Percentiles rank a stretch among this genome's conserved stretches.
These are phyloP conservation scores for Rhododendron williamsianum DNA, from an alignment of 148 eudicot genomes.

Conservation along the genomic window DNA sequence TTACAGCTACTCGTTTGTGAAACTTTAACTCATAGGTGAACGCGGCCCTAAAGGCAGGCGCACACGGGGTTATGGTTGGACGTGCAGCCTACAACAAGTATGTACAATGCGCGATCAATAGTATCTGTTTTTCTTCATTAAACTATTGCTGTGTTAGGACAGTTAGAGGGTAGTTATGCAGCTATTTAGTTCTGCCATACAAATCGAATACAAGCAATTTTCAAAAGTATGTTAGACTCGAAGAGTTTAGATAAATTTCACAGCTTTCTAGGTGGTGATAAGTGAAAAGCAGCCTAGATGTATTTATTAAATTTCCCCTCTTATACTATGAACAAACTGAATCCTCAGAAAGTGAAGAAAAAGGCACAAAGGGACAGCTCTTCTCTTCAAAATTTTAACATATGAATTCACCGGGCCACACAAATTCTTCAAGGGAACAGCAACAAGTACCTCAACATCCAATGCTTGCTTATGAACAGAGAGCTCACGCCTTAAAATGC, in stretches of 20 bases:
- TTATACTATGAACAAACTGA: neutral
- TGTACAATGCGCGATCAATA: slow-evolving; percentile 15
- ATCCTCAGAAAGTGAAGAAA: neutral
- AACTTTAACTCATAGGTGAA: slow-evolving; percentile 49
- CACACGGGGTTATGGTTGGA: slow-evolving; percentile 95
- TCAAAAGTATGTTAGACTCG: neutral
- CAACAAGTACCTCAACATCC: neutral
- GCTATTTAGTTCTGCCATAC: neutral
- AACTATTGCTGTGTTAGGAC: neutral
- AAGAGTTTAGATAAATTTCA: neutral
- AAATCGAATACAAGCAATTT: neutral
- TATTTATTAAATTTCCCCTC: neutral
- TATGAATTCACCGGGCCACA: neutral
- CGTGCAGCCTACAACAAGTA: slow-evolving; percentile 85
- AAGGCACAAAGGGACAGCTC: neutral
- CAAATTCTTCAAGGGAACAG: neutral
- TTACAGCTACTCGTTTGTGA: neutral
- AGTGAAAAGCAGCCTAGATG: neutral
- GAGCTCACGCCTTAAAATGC: neutral
- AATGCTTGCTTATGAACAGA: neutral
- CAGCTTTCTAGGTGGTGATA: neutral
- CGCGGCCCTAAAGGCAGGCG: slow-evolving; percentile 79
- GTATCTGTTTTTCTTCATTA: neutral
- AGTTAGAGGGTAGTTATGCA: neutral
- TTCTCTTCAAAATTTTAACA: neutral